phyloP scores from a whole-genome alignment of 208 protist genomes.

The Balamuthia mandrillaris region DNA sequence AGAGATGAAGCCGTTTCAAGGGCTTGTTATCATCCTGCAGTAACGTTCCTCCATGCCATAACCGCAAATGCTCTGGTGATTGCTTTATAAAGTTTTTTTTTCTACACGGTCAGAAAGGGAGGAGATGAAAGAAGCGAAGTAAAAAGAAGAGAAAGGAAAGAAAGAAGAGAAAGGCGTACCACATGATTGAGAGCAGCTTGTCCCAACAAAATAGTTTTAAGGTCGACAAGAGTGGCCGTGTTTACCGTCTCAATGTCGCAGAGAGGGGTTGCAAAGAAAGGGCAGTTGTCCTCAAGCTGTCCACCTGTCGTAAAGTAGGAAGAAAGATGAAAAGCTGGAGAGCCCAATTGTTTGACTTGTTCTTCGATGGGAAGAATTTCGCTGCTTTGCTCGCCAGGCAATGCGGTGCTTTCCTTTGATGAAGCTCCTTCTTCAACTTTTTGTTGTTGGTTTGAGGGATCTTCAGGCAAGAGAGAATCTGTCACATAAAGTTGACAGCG shows the following conservation, averaged over 20 bases:
- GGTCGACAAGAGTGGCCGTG: not conserved
- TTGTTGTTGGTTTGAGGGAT: not conserved
- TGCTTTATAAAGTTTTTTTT: not conserved
- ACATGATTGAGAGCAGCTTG: not conserved
- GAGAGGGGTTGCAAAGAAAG: not conserved
- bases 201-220: not conserved
- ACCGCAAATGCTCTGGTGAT: not conserved
- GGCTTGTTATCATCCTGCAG: not conserved
- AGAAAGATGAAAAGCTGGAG: not conserved
- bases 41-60: not conserved
- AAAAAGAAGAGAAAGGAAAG: no score
- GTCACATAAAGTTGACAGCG: not conserved
- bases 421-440: not conserved
- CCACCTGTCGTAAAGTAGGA: not conserved
- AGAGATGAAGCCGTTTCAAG: no score
- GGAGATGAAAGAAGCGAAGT: no score
- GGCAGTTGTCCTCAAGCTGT: not conserved
- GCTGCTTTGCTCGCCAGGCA: not conserved
- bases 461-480: not conserved
- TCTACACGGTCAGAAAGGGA: no score
- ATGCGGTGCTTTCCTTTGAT: not conserved
- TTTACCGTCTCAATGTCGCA: not conserved
- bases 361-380: not conserved
- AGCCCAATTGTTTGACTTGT: not conserved
- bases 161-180: no score